A percentile compares a stretch with the other conserved stretches of the same genome.
phyloP scores from a whole-genome alignment of 192 early-diverging fungal species.

The Dimargaris cristalligena region DNA sequence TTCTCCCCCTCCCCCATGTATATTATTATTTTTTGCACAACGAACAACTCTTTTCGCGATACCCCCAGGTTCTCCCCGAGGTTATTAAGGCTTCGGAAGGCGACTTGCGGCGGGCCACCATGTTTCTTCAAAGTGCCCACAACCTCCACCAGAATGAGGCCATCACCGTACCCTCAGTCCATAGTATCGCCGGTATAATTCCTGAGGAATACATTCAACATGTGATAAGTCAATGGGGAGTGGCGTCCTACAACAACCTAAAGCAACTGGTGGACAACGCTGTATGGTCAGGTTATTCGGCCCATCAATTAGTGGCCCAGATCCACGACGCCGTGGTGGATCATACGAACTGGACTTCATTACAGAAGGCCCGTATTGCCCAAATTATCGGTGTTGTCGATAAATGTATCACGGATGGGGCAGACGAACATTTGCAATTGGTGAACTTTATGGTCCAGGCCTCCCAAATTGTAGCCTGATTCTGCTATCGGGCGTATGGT shows the following conservation, averaged over 20 bases:
- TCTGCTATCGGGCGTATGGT: too few relatives aligned
- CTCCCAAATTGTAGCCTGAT: constrained; percentile 18
- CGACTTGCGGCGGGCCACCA: constrained; percentile 84
- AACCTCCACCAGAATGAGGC: constrained; percentile 32
- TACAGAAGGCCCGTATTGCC: constrained; percentile 59
- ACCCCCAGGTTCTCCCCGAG: constrained; percentile 39
- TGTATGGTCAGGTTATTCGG: constrained; percentile 57
- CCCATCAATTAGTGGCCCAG: constrained; percentile 53
- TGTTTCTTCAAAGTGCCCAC: constrained; percentile 73
- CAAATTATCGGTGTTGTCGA: constrained; percentile 51
- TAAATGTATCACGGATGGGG: constrained; percentile 61
- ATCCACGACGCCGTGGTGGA: constrained; percentile 45
- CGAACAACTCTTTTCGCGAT: too few relatives aligned
- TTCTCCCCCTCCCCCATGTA: too few relatives aligned
- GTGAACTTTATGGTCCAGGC: constrained; percentile 43
- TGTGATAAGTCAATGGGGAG: constrained; percentile 38
- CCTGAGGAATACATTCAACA: constrained; percentile 42
- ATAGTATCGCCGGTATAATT: constrained; percentile 62
- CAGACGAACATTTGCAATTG: constrained; percentile 81
- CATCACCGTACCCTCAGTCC: constrained; percentile 36
- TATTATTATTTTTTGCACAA: too few relatives aligned
- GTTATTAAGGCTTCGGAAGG: constrained; percentile 66
- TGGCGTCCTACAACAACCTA: constrained; percentile 27
- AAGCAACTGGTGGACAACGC: constrained; percentile 36
- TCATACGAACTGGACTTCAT: constrained; percentile 37